A percentile compares a stretch with the other conserved stretches of the same genome.
Evolutionary conservation across 257 asterid genomes (phyloP).

Genomic region (Cruciata laevipes): DNA sequence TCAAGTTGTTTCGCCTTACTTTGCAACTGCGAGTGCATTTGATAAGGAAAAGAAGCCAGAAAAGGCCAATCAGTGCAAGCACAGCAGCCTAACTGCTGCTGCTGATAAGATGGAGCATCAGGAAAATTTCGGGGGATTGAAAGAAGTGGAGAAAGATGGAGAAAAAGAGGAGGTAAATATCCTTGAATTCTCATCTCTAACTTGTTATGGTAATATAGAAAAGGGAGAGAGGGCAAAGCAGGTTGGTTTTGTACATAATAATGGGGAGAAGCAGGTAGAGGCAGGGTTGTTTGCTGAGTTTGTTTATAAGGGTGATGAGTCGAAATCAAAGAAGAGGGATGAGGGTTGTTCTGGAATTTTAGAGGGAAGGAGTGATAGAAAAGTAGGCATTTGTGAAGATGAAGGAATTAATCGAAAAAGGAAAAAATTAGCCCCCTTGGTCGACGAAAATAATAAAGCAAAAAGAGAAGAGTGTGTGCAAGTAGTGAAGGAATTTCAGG

Average conservation of each 20-base stretch:
- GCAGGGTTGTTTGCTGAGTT: conserved; percentile 15
- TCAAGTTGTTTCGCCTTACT: conserved; percentile 22
- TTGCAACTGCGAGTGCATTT: no score
- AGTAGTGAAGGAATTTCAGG: background rate
- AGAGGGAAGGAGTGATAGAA: background rate
- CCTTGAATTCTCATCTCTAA: background rate
- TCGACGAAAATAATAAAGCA: no score
- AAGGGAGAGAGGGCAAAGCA: background rate
- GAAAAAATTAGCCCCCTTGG: background rate
- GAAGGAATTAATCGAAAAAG: background rate
- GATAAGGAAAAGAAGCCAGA: no score
- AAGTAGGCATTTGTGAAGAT: background rate
- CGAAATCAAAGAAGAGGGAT: background rate
- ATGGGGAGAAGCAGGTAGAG: background rate
- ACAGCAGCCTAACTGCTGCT: background rate
- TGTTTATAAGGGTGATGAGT: conserved; percentile 9
- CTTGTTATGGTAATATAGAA: background rate
- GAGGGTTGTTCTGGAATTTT: background rate
- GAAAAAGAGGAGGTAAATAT: background rate
- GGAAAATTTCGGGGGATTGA: background rate
- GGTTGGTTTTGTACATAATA: background rate
- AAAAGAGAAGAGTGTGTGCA: background rate
- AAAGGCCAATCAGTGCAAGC: background rate
- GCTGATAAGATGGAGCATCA: background rate
- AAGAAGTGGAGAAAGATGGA: background rate